These are phyloP conservation scores for Zychaea mexicana DNA, from an alignment of 371 early-diverging fungal species.

Conservation along the genomic window DNA sequence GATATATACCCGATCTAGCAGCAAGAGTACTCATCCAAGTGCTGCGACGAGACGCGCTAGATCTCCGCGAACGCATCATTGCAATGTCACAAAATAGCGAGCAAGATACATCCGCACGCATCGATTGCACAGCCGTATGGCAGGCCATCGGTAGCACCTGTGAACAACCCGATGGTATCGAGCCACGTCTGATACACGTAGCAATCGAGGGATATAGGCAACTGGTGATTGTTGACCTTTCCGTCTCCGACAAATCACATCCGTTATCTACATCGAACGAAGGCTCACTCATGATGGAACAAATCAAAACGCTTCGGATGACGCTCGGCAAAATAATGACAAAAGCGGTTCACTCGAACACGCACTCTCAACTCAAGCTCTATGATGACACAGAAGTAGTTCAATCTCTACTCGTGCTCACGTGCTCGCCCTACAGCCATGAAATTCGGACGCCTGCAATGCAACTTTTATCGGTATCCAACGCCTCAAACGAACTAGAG, in stretches of 20 bases:
- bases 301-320: not conserved
- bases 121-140: not conserved
- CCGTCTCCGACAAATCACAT: not conserved
- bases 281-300: not conserved
- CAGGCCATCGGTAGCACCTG: not conserved
- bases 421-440: not conserved
- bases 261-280: not conserved
- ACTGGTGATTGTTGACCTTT: slow-evolving; percentile 8
- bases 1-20: slow-evolving; percentile 24
- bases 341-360: not conserved
- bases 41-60: not conserved
- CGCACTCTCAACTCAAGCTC: not conserved
- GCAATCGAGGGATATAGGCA: not conserved
- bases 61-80: slow-evolving; percentile 1
- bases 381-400: not conserved
- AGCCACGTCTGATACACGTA: not conserved
- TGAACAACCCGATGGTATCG: not conserved
- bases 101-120: not conserved
- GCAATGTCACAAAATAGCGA: slow-evolving; percentile 4
- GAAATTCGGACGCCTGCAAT: slow-evolving; percentile 17
- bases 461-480: slow-evolving; percentile 6
- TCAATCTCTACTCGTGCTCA: not conserved
- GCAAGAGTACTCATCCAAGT: slow-evolving; percentile 13
- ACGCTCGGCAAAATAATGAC: not conserved
- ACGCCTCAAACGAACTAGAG: not conserved